Base-by-base conservation (phyloP, 83 land plant species). In the Diphasiastrum complanatum region DNA sequence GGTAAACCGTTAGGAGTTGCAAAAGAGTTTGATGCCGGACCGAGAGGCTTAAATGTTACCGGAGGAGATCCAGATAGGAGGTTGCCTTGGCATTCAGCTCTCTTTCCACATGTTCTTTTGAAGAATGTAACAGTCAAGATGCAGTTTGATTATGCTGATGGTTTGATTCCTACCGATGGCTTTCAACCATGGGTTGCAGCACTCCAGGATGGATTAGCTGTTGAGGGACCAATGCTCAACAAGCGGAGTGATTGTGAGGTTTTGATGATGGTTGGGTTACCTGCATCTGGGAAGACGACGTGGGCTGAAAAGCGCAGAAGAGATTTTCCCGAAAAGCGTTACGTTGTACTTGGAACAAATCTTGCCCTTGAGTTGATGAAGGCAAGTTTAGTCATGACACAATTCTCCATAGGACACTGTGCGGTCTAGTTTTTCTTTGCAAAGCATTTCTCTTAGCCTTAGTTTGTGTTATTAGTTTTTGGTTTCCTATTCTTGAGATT, bases 261-360 rank as follows among this genome's bases (percentile, higher is more conserved):
- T 2, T 16, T 76, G 51, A 76, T 76, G 83, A 72, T 80, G 83
- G 80, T 80, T 30, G 83, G 83, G n/a, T 62, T 80, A 22, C 83
- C 83, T 27, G 83, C 76, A 5, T 69, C 77, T 5, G 83, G 83
- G 8, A 80, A 80, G 34, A 72, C 70, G 5, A 80, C 80, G 5
- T 80, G 83, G 83, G 83, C 80, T 2, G 74, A 80, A 40, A 76
- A 72, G 50, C 74, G 77, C 74, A 32, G 28, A 24, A 72, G 66
- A 32, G 66, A 61, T 1, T 80, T 76, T 55, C 73, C 83, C n/a
- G 77, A 80, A 47, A 76, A 80, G 30, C 77, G 83, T 1, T 76
- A 80, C 58, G 40, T 80, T 47, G 26, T 80, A 43, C 73, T 80
- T 60, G 83, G 83, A 43, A 80, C 80, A 33, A 80, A 80, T 51